Evolutionary conservation across 306 rosid species (phyloP).

Genomic region (Inga leiocalycina): DNA sequence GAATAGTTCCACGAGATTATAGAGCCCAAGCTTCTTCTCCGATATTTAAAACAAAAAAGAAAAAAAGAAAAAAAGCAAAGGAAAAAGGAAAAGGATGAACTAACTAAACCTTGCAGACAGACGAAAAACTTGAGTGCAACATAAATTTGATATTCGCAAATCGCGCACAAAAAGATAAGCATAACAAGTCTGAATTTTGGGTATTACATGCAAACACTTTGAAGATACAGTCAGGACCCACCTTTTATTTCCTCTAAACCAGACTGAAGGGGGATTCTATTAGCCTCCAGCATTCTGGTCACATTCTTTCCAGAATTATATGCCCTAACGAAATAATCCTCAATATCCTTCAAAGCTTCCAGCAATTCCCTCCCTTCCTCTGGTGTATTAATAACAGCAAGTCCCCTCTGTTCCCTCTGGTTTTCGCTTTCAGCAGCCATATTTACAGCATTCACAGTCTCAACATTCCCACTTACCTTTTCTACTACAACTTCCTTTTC

Average conservation of each 20-base stretch:
- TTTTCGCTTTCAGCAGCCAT: constrained; percentile 43
- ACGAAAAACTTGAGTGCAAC: constrained; percentile 6
- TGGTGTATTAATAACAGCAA: constrained; percentile 70
- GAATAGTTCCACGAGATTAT: not conserved
- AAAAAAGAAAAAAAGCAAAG: too few relatives aligned
- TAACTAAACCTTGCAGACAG: constrained; percentile 27
- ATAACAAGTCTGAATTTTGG: not conserved
- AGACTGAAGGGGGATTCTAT: constrained; percentile 75
- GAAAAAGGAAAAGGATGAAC: not conserved
- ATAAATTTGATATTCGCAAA: constrained; percentile 12
- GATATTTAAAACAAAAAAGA: not conserved
- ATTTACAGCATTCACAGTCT: constrained; percentile 48
- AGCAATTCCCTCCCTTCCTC: constrained; percentile 84
- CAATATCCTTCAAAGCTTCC: constrained; percentile 87
- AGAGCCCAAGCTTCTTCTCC: constrained; percentile 5
- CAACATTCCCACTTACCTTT: constrained; percentile 44
- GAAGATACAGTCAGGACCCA: constrained; percentile 40
- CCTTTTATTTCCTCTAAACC: constrained; percentile 91
- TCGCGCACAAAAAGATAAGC: not conserved
- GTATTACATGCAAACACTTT: not conserved
- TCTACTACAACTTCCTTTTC: constrained; percentile 37
- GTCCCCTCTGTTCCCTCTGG: constrained; percentile 54
- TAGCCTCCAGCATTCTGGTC: constrained; percentile 92
- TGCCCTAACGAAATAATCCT: constrained; percentile 75
- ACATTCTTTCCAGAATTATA: constrained; percentile 79